Evolutionary conservation across 495 filamentous ascomycete genomes (phyloP), one percentile per base, ranked within the genome.

Genomic region (Hypomontagnella submonticulosa): DNA sequence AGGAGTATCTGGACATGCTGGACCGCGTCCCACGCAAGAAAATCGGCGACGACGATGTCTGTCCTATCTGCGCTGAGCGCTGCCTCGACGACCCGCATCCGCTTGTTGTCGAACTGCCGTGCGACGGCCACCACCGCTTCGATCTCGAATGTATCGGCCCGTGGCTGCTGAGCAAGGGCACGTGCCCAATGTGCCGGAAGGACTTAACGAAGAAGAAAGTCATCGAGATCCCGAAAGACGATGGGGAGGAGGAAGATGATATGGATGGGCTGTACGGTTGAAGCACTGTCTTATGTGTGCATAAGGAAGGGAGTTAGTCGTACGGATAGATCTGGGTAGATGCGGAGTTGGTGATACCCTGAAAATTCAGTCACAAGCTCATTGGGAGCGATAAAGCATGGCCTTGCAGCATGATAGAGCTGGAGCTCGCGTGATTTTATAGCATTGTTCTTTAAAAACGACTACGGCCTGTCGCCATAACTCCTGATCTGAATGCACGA

Each of bases 91-190:
- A 90, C 80, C 77, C 69, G 69, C 85, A 92, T 66, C 90, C 91
- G 15, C 83, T 99, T 10, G 93, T 97, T 12, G 94, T 97, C 30
- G 85, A 88, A 65, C 80, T 99, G 54, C 92, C 92, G 18, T 99
- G 95, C 71, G 88, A 93, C 68, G 82, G 83, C 9, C 85, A 82
- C 16, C 95, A 99, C 74, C 72, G 87, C 20, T 97, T 97, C 77
- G 95, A 99, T 75, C 76, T 97, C 11, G 93, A 98, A 74, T 99
- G 95, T 73, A 90, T 99, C n/a, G 83, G 84, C 44, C 94, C 95
- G 1, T 99, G 95, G 95, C 73, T 99, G 72, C 84, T 89, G 70
- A 83, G 95, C 61, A 90, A 97, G 74, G 88, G 90, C 9, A 97
- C 89, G 2, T 99, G 94, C 79, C 94, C 94, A 18, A 77, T 97